Evolutionary conservation across 2,329 filamentous ascomycete species (phyloP).

Genomic region (Neocatenulostroma microsporum): DNA sequence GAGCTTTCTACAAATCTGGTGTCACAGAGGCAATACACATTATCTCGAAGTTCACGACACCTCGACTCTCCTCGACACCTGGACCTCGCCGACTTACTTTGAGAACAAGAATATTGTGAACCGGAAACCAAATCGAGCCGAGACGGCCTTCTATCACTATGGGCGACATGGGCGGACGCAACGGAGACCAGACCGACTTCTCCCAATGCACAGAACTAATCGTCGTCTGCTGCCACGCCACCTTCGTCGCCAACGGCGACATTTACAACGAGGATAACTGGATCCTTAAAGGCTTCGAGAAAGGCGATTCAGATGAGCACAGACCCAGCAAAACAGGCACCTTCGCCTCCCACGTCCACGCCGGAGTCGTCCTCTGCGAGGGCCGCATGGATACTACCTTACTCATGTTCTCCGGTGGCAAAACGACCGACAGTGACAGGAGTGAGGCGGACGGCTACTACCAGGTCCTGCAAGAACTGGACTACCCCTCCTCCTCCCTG

Average conservation of each 20-base stretch:
- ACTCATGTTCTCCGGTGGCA: slow-evolving; percentile 66
- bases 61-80: too few relatives aligned
- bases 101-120: too few relatives aligned
- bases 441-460: slow-evolving; percentile 24
- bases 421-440: slow-evolving; percentile 25
- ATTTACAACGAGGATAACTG: slow-evolving; percentile 36
- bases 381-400: slow-evolving; percentile 40
- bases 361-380: slow-evolving; percentile 50
- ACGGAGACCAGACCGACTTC: too few relatives aligned
- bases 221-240: slow-evolving; percentile 76
- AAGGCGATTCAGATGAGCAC: slow-evolving; percentile 27
- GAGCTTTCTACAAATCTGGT: too few relatives aligned
- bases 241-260: slow-evolving; percentile 52
- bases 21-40: too few relatives aligned
- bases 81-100: too few relatives aligned
- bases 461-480: slow-evolving; percentile 12
- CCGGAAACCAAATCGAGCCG: too few relatives aligned
- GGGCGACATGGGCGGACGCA: too few relatives aligned
- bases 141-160: too few relatives aligned
- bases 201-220: slow-evolving; percentile 48
- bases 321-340: slow-evolving; percentile 65
- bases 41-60: too few relatives aligned
- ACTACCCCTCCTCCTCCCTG: slow-evolving; percentile 14
- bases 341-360: slow-evolving; percentile 66
- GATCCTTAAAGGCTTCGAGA: slow-evolving; percentile 69